Evolutionary conservation across 139 green algal species (phyloP).

Genomic region (Ulvella scutata): DNA sequence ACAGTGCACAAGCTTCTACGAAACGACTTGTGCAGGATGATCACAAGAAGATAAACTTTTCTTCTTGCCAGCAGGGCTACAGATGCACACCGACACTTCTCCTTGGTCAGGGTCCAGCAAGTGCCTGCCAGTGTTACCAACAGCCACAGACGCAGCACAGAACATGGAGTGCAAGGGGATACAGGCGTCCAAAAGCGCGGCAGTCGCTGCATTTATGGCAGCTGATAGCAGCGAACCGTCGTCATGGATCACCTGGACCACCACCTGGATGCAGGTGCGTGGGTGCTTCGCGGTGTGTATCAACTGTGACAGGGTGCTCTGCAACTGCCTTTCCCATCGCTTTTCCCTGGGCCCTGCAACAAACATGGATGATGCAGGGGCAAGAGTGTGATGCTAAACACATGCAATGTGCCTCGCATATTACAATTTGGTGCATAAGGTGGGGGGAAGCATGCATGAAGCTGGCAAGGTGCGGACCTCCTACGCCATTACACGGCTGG

Average conservation of each 20-base stretch:
- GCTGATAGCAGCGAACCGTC: background rate
- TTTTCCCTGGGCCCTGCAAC: background rate
- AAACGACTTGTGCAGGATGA: too few relatives aligned
- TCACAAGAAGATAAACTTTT: too few relatives aligned
- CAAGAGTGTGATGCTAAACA: too few relatives aligned
- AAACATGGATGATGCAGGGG: too few relatives aligned
- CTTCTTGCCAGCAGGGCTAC: too few relatives aligned
- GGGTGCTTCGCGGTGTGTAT: background rate
- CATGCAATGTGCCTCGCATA: too few relatives aligned
- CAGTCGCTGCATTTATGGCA: background rate
- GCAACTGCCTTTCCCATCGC: background rate
- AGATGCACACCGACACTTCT: background rate
- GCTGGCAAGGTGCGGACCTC: too few relatives aligned
- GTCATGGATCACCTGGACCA: background rate
- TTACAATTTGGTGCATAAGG: too few relatives aligned
- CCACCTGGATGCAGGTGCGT: background rate
- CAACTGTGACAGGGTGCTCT: background rate
- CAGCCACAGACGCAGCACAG: background rate
- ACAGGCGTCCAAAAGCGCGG: background rate
- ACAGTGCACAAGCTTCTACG: too few relatives aligned
- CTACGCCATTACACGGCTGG: background rate
- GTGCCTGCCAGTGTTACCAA: background rate
- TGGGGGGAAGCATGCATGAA: too few relatives aligned
- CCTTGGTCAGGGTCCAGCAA: background rate
- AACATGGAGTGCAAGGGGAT: background rate